Conservation (phyloP, 345 rosid genomes). For the Ailanthus altissimus region DNA sequence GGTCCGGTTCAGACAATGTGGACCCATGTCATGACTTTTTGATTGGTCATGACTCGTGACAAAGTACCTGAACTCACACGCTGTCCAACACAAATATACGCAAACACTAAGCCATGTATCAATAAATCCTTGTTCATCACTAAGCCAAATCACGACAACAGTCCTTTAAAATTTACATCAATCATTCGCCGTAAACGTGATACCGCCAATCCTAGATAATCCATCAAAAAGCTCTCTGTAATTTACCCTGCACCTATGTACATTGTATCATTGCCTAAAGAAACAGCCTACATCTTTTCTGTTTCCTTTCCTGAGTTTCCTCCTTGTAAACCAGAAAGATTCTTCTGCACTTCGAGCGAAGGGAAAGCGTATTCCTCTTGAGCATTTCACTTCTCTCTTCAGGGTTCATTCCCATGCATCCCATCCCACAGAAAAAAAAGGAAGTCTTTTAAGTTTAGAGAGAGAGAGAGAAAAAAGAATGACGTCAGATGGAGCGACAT, state of each 20-base stretch:
- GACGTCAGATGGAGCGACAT: conserved; percentile 97
- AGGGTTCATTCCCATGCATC: conserved; percentile 18
- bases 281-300: conserved; percentile 7
- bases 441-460: background rate
- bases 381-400: conserved; percentile 22
- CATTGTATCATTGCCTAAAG: conserved; percentile 19
- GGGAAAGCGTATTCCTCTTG: conserved; percentile 62
- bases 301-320: background rate
- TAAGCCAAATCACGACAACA: background rate
- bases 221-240: background rate
- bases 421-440: background rate
- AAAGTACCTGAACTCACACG: conserved; percentile 31
- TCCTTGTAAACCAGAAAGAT: conserved; percentile 28
- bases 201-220: background rate
- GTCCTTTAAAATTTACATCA: background rate
- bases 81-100: conserved; percentile 11
- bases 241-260: conserved; percentile 25
- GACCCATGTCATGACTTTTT: conserved; percentile 29
- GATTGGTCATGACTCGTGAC: conserved; percentile 24
- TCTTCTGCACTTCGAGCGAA: conserved; percentile 46
- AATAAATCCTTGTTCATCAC: background rate
- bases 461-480: conserved; percentile 26
- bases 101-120: background rate
- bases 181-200: background rate
- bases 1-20: conserved; percentile 35